These are phyloP conservation scores for Myriosclerotinia duriaeana DNA, from an alignment of 2,329 filamentous ascomycete species.

Conservation along the genomic window DNA sequence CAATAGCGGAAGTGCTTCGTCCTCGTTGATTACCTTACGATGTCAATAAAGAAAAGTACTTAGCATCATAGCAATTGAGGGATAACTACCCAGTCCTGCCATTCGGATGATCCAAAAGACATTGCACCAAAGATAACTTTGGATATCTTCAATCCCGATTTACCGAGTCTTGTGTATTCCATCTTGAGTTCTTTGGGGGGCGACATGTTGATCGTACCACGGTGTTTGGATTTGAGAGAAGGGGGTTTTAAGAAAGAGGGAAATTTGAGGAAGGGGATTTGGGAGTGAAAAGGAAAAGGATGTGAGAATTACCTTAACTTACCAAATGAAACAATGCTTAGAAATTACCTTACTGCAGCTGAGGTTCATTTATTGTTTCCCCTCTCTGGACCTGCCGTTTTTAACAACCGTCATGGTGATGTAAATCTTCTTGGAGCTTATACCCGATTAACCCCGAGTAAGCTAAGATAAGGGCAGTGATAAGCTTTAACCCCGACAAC, in stretches of 20 bases:
- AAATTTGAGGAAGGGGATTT: background rate
- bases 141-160: slow-evolving; percentile 53
- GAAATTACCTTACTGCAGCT: background rate
- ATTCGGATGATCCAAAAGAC: slow-evolving; percentile 49
- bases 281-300: background rate
- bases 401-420: slow-evolving; percentile 1
- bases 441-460: background rate
- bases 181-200: slow-evolving; percentile 26
- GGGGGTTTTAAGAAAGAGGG: background rate
- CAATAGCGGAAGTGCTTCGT: slow-evolving; percentile 50
- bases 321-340: background rate
- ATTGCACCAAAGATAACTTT: slow-evolving; percentile 54
- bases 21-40: slow-evolving; percentile 48
- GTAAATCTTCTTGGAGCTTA: background rate
- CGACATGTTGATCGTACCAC: slow-evolving; percentile 21
- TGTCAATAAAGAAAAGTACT: slow-evolving; percentile 44
- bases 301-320: background rate
- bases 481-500: slow-evolving; percentile 1
- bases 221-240: no score
- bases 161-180: slow-evolving; percentile 47
- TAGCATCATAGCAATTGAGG: background rate
- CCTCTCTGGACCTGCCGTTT: slow-evolving; percentile 7
- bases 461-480: background rate
- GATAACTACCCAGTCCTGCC: slow-evolving; percentile 48
- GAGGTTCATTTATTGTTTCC: background rate